A percentile compares a stretch with the other conserved stretches of the same genome.
Conservation (phyloP, 176 grass and related monocot genomes). For the Pontederia paniculata region DNA sequence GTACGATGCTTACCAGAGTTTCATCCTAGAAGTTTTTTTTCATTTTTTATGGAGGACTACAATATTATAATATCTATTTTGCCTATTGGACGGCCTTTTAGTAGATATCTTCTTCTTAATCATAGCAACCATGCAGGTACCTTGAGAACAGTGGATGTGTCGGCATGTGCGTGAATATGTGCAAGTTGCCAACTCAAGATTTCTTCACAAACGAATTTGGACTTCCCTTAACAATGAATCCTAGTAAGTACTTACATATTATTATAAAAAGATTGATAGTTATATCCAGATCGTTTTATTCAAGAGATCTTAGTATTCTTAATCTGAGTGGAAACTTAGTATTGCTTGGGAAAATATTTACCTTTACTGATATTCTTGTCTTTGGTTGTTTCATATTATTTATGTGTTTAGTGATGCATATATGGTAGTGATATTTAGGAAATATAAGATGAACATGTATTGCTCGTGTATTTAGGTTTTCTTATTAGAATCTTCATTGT, state of each 20-base stretch:
- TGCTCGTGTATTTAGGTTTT: too few species aligned
- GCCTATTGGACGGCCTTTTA: background rate
- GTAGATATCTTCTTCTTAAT: background rate
- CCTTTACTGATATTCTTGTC: too few species aligned
- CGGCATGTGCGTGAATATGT: constrained; percentile 97
- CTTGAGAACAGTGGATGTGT: constrained; percentile 81
- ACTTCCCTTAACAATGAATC: constrained; percentile 98
- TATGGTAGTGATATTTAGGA: too few species aligned
- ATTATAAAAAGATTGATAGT: background rate
- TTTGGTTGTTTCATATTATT: too few species aligned
- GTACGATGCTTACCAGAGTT: background rate
- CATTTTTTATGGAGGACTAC: background rate
- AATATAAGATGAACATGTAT: too few species aligned
- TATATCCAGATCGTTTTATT: background rate
- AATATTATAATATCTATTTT: too few species aligned
- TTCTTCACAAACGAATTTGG: constrained; percentile 94
- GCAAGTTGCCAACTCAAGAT: constrained; percentile 73
- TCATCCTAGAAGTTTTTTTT: background rate
- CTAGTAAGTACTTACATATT: constrained; percentile 26
- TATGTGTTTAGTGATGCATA: too few species aligned
- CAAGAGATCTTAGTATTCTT: background rate
- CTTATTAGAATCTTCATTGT: too few species aligned
- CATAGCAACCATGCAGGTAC: constrained; percentile 28
- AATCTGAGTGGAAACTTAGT: background rate
- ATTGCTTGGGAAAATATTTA: too few species aligned